phyloP scores from a whole-genome alignment of 768 basidiomycete genomes.

The Pisolithus albus region DNA sequence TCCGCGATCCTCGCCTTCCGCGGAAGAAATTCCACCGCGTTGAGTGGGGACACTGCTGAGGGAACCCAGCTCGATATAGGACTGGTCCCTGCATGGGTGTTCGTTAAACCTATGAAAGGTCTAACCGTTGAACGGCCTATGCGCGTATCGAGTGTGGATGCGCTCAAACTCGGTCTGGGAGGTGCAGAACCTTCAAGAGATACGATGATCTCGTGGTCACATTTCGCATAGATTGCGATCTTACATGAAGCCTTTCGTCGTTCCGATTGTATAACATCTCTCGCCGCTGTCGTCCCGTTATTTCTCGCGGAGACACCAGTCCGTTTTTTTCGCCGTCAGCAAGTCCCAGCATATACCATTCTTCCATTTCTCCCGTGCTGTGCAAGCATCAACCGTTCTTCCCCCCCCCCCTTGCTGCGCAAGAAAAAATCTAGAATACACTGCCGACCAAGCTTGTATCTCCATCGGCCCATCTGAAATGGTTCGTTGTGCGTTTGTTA shows the following conservation, averaged over 20 bases:
- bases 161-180: slow-evolving; percentile 43
- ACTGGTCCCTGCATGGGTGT: slow-evolving; percentile 72
- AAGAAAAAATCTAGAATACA: neutral
- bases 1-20: slow-evolving; percentile 8
- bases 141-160: slow-evolving; percentile 44
- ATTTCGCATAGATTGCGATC: slow-evolving; percentile 33
- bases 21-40: slow-evolving; percentile 14
- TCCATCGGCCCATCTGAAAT: neutral
- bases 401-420: neutral
- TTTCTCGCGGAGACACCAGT: neutral
- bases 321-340: neutral
- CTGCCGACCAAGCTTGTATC: neutral
- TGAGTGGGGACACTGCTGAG: slow-evolving; percentile 52
- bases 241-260: neutral
- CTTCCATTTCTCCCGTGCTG: neutral
- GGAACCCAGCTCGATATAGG: slow-evolving; percentile 33
- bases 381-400: neutral
- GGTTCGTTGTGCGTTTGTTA: neutral
- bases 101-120: slow-evolving; percentile 56
- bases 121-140: slow-evolving; percentile 57
- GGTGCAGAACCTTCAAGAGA: slow-evolving; percentile 29
- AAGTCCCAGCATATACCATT: too few relatives aligned
- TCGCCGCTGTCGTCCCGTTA: neutral
- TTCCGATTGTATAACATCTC: neutral
- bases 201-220: slow-evolving; percentile 64